Conservation (phyloP, 805 yeast species). For the Metschnikowia gelsemii region DNA sequence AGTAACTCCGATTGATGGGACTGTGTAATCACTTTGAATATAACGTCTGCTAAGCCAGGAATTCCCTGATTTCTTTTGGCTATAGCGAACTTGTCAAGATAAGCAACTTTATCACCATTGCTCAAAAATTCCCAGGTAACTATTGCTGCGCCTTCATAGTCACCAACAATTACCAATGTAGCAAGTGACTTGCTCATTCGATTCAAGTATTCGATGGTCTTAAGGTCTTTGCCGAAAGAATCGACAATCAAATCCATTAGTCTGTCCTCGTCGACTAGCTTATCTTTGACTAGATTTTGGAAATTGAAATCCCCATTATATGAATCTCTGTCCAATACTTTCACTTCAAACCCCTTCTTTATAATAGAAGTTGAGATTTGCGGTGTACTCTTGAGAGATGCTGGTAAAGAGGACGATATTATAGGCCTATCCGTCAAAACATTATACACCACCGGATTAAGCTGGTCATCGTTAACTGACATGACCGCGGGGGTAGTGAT, state of each 20-base stretch:
- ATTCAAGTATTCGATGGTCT: conserved; percentile 60
- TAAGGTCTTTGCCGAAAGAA: conserved; percentile 72
- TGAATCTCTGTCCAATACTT: conserved; percentile 34
- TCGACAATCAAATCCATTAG: conserved; percentile 66
- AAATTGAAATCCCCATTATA: conserved; percentile 39
- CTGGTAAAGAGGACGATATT: conserved; percentile 87
- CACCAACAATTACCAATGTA: conserved; percentile 81
- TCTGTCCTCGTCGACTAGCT: conserved; percentile 52
- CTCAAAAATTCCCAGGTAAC: conserved; percentile 69
- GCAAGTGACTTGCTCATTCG: conserved; percentile 70
- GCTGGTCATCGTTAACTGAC: conserved; percentile 47
- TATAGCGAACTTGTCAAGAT: conserved; percentile 93
- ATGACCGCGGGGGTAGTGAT: conserved; percentile 84
- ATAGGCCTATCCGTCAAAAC: conserved; percentile 88
- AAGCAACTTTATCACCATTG: conserved; percentile 51
- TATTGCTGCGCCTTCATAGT: conserved; percentile 93
- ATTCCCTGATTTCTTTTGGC: conserved; percentile 81
- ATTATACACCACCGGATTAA: conserved; percentile 88
- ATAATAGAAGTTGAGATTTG: conserved; percentile 73
- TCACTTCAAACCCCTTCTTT: conserved; percentile 68
- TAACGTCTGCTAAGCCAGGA: conserved; percentile 89
- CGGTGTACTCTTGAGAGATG: conserved; percentile 52
- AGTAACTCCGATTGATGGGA: conserved; percentile 70
- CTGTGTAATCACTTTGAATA: conserved; percentile 75
- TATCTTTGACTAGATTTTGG: conserved; percentile 34